Base-by-base conservation (phyloP, 108 stramenopile species). In the Cyclotella choctawhatcheeana region DNA sequence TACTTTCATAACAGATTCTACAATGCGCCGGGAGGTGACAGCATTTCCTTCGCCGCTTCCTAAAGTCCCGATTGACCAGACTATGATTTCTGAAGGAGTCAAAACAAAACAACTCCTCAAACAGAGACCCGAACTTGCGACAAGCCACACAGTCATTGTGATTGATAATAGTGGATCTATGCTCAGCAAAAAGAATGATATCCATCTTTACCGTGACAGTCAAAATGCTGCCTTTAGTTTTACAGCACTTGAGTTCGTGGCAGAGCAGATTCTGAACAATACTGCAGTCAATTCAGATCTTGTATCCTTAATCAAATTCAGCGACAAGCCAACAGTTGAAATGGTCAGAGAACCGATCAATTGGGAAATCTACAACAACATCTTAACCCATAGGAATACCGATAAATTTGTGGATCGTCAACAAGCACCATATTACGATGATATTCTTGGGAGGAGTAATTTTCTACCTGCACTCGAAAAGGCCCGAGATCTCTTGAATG, bases 121-220 rank as follows among this genome's bases (percentile, higher is more conserved):
- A 50, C 58, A 76, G 37, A 76, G 66, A 18, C 67, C 68, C 8
- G 75, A 76, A 21, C 32, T 76, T 10, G 35, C 61, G 31, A 71
- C 69, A 27, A 55, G 48, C 7, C 75, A 76, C 40, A 76, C 75
- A 21, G 68, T 76, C 1, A 51, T 76, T 43, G 44, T 76, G 17
- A 52, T 76, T 62, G 75, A 76, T 56, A 76, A 76, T 32, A 76
- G 68, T 22, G 68, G 75, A 17, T 76, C 75, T 10, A 76, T 76
- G 75, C 29, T 73, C 0, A 44, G 34, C 63, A 71, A 63, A 62
- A 76, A 70, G 27, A 69, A 76, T 27, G 75, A 76, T 64, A 51
- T 76, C 24, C 60, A 61, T 43, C 67, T 76, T 27, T 71, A 76
- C 48, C 75, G 75, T 14, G 75, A 76, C 32, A 69, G 75, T 48